Evolutionary conservation across 257 asterid genomes (phyloP).

Genomic region (Solanum chiquidenum): DNA sequence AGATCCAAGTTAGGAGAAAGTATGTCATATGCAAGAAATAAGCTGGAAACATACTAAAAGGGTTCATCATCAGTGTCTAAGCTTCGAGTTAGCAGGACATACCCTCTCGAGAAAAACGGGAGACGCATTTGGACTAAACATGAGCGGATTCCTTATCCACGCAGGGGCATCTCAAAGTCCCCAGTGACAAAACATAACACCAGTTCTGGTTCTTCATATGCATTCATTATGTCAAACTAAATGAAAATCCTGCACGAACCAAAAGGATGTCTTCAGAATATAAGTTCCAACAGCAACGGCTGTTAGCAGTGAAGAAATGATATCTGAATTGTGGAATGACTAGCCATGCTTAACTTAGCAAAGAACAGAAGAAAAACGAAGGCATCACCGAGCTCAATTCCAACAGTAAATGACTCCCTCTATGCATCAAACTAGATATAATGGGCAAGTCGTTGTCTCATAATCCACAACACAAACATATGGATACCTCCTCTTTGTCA

Average conservation of each 20-base stretch:
- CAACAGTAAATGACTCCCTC: background rate
- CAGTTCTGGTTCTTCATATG: slow-evolving; percentile 40
- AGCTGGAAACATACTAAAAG: background rate
- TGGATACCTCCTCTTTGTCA: background rate
- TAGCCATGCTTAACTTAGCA: background rate
- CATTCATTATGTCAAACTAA: slow-evolving; percentile 48
- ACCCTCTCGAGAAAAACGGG: slow-evolving; percentile 47
- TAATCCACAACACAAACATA: background rate
- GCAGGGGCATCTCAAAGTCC: slow-evolving; percentile 74
- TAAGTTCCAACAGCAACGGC: background rate
- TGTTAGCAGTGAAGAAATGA: background rate
- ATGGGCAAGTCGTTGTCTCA: background rate
- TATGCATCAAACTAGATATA: background rate
- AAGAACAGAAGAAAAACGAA: background rate
- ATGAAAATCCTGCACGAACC: slow-evolving; percentile 49
- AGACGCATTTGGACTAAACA: slow-evolving; percentile 64
- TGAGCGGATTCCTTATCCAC: slow-evolving; percentile 62
- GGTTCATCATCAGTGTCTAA: background rate
- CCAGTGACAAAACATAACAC: slow-evolving; percentile 54
- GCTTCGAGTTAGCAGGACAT: slow-evolving; percentile 31
- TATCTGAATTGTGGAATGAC: background rate
- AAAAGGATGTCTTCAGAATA: background rate
- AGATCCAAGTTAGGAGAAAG: background rate
- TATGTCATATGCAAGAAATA: background rate
- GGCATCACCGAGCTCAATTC: background rate